Evolutionary conservation across 2,329 filamentous ascomycete species (phyloP).

Genomic region (Rhinocladiella mackenziei): DNA sequence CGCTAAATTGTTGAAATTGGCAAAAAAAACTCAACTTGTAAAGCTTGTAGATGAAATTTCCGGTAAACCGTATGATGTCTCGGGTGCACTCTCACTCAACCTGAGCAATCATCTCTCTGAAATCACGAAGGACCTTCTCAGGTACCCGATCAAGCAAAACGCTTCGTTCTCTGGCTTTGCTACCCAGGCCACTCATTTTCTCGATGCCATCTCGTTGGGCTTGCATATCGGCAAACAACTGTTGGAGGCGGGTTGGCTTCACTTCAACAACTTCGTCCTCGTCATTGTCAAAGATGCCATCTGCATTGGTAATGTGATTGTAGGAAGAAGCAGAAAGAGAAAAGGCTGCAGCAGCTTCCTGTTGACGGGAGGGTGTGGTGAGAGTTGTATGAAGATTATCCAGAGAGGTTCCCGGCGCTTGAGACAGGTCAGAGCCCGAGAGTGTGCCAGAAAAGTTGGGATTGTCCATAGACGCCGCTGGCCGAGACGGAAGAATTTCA

Average conservation of each 20-base stretch:
- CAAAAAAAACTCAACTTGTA: too few species aligned
- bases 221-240: slow-evolving; percentile 76
- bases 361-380: slow-evolving; percentile 72
- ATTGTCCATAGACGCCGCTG: slow-evolving; percentile 28
- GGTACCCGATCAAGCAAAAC: slow-evolving; percentile 94
- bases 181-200: slow-evolving; percentile 51
- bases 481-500: slow-evolving; percentile 29
- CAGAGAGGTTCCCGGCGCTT: slow-evolving; percentile 43
- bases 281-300: slow-evolving; percentile 59
- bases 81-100: slow-evolving; percentile 41
- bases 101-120: slow-evolving; percentile 84
- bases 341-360: slow-evolving; percentile 84
- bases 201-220: slow-evolving; percentile 58
- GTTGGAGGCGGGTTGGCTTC: slow-evolving; percentile 43
- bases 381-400: slow-evolving; percentile 65
- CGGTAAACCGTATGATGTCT: neutral
- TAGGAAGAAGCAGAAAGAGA: slow-evolving; percentile 82
- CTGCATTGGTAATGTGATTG: slow-evolving; percentile 72
- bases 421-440: slow-evolving; percentile 37
- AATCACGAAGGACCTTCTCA: slow-evolving; percentile 83
- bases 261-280: slow-evolving; percentile 30
- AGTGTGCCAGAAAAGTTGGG: slow-evolving; percentile 11
- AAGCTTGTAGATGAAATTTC: too few species aligned
- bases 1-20: too few species aligned
- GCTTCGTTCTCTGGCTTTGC: slow-evolving; percentile 88